A percentile compares a stretch with the other conserved stretches of the same genome.
These are phyloP conservation scores for Knoxdaviesia proteae DNA, from an alignment of 2,329 filamentous ascomycete genomes.

Conservation along the genomic window DNA sequence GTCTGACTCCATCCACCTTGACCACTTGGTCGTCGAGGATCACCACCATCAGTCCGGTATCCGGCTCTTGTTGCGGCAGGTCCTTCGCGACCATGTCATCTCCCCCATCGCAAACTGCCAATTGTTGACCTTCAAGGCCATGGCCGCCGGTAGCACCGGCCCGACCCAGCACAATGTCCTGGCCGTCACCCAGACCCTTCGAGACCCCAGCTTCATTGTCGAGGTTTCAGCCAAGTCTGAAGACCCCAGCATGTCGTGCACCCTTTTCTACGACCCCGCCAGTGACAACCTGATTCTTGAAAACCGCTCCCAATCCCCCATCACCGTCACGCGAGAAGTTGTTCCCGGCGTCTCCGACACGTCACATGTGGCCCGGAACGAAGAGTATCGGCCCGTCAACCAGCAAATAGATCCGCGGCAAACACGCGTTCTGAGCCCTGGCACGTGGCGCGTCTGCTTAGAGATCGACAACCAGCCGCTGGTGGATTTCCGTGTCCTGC, in stretches of 20 bases:
- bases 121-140: constrained; percentile 32
- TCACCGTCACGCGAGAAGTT: constrained; percentile 16
- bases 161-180: constrained; percentile 34
- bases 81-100: constrained; percentile 30
- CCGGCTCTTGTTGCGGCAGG: constrained; percentile 33
- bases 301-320: constrained; percentile 33
- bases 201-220: constrained; percentile 17
- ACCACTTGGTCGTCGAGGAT: constrained; percentile 28
- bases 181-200: constrained; percentile 37
- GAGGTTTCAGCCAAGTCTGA: too few relatives aligned
- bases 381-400: constrained; percentile 13
- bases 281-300: constrained; percentile 36
- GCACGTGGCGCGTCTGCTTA: constrained; percentile 31
- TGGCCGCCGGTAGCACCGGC: neutral
- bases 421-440: constrained; percentile 26
- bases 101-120: constrained; percentile 35
- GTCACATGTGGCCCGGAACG: neutral
- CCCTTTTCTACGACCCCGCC: constrained; percentile 37
- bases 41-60: constrained; percentile 32
- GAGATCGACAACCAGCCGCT: constrained; percentile 23
- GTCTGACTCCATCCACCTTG: constrained; percentile 25
- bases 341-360: neutral
- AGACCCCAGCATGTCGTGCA: constrained; percentile 31
- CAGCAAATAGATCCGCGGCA: too few relatives aligned
- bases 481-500: constrained; percentile 35